Evolutionary conservation across 116 monocot genomes (phyloP).

Genomic region (Phalaenopsis hybrid): DNA sequence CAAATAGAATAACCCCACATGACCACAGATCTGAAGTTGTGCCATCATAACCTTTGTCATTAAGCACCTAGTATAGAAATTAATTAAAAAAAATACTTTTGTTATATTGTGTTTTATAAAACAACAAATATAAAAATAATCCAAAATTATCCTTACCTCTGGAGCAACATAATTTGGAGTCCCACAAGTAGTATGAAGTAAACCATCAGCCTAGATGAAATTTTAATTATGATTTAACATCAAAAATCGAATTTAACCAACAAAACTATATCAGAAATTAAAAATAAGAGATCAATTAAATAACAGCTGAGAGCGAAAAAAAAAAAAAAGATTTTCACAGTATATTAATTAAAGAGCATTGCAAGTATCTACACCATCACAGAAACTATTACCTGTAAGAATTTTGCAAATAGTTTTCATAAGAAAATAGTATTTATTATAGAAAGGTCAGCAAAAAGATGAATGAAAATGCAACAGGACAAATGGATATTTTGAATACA

Average conservation of each 20-base stretch:
- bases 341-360: too few relatives aligned
- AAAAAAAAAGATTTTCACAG: too few relatives aligned
- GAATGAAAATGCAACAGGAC: too few relatives aligned
- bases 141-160: constrained; percentile 21
- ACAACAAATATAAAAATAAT: constrained; percentile 1
- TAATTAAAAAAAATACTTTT: neutral
- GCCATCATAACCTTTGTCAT: constrained; percentile 67
- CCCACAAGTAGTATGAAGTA: constrained; percentile 59
- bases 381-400: too few relatives aligned
- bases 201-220: constrained; percentile 40
- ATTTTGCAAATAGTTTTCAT: too few relatives aligned
- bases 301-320: too few relatives aligned
- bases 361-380: too few relatives aligned
- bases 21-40: constrained; percentile 67
- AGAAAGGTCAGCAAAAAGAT: too few relatives aligned
- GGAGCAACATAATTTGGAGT: constrained; percentile 69
- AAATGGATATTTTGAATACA: too few relatives aligned
- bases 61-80: constrained; percentile 32
- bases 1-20: constrained; percentile 64
- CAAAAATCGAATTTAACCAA: neutral
- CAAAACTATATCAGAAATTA: neutral
- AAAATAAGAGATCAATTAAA: neutral
- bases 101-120: neutral
- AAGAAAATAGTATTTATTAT: too few relatives aligned
- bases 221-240: neutral